Evolutionary conservation across 192 early-diverging fungal genomes (phyloP), one percentile per base, ranked within the genome.

Genomic region (Backusella sp.): DNA sequence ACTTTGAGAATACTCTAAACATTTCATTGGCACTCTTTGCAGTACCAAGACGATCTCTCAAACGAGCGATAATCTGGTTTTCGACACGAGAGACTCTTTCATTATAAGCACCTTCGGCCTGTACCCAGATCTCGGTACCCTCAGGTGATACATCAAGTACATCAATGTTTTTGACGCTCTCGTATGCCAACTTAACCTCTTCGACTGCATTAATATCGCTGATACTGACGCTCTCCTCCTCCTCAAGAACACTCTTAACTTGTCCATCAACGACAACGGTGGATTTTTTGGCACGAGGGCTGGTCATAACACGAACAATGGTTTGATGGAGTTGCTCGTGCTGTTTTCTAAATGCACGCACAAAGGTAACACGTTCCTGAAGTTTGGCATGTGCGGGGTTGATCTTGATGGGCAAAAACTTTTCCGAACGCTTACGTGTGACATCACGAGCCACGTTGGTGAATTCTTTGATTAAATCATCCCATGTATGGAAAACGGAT

Each of bases 1-100:
- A 99, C 80, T 99, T 99, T 49, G 96, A 97, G 80, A 99, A 99
- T 26, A 99, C 96, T 17, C 97, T 90, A 86, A 99, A 99, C 98
- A 99, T 99, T 79, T 99, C 98, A 66, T 94, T 96, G 4, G 98
- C 98, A 79, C 95, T 99, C 82, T 95, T 94, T 67, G 95, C 95
- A 9, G 93, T 96, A 26, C 96, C 98, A 41, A 99, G 89, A 26
- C 96, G 88, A 85, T 99, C 98, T 26, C 97, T 92, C 28, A 99
- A 84, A 21, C 91, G 89, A 21, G 93, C 89, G 77, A 99, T 99
- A 76, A 99, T 98, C 82, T 96, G 95, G 84, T 98, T 98, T 81
- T 99, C 98, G 11, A 99, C 96, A 11, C 95, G 88, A 34, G 95
- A 89, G 26, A 99, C 94, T 23, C 93, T 91, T 84, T 98, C 96